Base-by-base conservation (phyloP, 179 eudicot genomes). In the Dionaea muscipula region DNA sequence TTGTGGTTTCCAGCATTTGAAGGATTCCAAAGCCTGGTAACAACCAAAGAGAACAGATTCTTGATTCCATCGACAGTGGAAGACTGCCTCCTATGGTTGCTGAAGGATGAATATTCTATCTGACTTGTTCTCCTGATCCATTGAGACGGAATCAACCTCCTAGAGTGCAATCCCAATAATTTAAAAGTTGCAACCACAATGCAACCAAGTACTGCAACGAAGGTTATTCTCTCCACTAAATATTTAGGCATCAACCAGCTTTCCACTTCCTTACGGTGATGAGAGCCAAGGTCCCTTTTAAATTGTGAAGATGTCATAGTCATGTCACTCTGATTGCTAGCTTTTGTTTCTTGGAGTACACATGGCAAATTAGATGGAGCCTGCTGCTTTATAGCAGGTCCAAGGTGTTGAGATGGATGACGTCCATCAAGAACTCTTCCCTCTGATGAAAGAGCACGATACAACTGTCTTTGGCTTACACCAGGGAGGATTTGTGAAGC, bases 371-470 rank as follows among this genome's bases (percentile, higher is more conserved):
- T 78, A 53, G 80, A 59, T 44, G 93, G 83, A 66, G 96, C 64
- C 75, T 84, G 70, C 73, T 82, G 89, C 85, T 85, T 85, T 52
- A 77, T 95, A 47, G 90, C 93, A 59, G 78, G 62, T 54, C 99
- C 99, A 49, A 83, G 78, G 69, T 79, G 84, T 53, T 70, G 78
- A 37, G 86, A 79, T 44, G 81, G 68, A 69, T 65, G 69, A 57
- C 73, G 75, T 47, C 73, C 81, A 60, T 79, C 94, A 51, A 64
- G 59, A 65, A 74, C 74, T 63, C 67, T 77, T 56, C 58, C 75
- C 65, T 93, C 85, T 27, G 79, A 69, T 53, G 68, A 66, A 64
- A 68, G 68, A 57, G 81, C 55, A 47, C 72, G 72, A 47, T 75
- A 73, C 65, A 82, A 65, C 56, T 78, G 71, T 68, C 98, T 75